Base-by-base conservation (phyloP, 306 rosid genomes). In the Fragaria nilgerrensis region DNA sequence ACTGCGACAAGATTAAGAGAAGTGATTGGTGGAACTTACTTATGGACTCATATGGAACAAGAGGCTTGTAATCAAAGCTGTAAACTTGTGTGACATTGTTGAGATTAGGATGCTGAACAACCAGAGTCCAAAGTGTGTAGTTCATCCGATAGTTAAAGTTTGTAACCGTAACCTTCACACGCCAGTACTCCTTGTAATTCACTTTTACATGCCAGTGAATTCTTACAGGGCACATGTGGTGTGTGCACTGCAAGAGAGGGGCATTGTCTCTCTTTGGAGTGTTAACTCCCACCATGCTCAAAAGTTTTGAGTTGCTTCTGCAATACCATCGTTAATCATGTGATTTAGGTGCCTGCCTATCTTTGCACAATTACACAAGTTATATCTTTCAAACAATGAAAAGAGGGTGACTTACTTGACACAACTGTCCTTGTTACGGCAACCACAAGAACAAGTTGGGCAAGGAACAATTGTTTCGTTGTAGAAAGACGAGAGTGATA, bases 191-290 rank as follows among this genome's bases (percentile, higher is more conserved):
- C 78, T 88, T 92, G 81, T 92, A 92, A 80, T 95, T 95, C 3
- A 13, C 59, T 82, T 89, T 90, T 77, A 95, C 96, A 67, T 90
- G 97, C 97, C 99, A 95, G 58, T 95, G 97, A 20, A 95, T 92
- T 50, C 99, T 85, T 69, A 92, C 82, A 4, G 97, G 99, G 75
- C 98, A 95, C 97, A 95, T 90, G 69, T 95, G 97, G 77, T 90
- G 96, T 39, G 98, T 95, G 83, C 99, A 95, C 44, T 92, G 97
- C 77, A 89, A 80, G 75, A 95, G 63, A 13, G 88, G 96, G 25
- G 83, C 80, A 73, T 86, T 88, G 73, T 81, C 94, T 86, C 89
- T 92, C 91, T 73, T 85, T 29, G 89, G 93, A 15, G 94, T 89
- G 78, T 90, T 90, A 66, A 80, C 44, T 56, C 96, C 96, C 63